phyloP scores from a whole-genome alignment of 805 yeast species.

The Komagataella ulmi region DNA sequence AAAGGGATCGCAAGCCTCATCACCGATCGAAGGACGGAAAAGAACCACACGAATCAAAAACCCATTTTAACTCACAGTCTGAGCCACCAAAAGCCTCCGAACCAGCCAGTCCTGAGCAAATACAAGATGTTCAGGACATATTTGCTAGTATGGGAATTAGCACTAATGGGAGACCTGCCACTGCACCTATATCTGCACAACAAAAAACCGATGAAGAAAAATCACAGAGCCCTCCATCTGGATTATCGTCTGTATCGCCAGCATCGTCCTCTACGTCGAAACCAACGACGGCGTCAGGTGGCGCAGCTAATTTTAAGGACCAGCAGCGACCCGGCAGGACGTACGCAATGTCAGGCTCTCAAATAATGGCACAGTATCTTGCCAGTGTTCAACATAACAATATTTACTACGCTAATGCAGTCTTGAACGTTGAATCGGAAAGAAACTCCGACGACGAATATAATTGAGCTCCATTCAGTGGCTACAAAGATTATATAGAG shows the following conservation, averaged over 20 bases:
- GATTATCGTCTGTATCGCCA: background rate
- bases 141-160: constrained; percentile 8
- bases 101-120: constrained; percentile 29
- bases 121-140: constrained; percentile 21
- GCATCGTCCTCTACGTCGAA: background rate
- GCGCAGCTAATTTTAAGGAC: background rate
- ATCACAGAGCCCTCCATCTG: background rate
- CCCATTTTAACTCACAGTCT: background rate
- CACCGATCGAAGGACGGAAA: background rate
- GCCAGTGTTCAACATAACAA: constrained; percentile 60
- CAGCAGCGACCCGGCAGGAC: constrained; percentile 3
- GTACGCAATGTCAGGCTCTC: constrained; percentile 39
- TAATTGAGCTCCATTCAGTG: background rate
- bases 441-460: background rate
- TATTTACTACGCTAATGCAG: constrained; percentile 25
- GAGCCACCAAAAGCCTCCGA: background rate
- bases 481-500: background rate
- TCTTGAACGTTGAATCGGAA: constrained; percentile 5
- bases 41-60: background rate
- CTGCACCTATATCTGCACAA: background rate
- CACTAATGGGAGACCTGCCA: constrained; percentile 1
- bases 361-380: constrained; percentile 67
- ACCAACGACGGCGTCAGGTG: background rate
- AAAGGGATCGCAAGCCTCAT: constrained; percentile 1
- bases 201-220: background rate